Conservation (phyloP, 768 basidiomycete genomes). For the Rhizopogon sp. region DNA sequence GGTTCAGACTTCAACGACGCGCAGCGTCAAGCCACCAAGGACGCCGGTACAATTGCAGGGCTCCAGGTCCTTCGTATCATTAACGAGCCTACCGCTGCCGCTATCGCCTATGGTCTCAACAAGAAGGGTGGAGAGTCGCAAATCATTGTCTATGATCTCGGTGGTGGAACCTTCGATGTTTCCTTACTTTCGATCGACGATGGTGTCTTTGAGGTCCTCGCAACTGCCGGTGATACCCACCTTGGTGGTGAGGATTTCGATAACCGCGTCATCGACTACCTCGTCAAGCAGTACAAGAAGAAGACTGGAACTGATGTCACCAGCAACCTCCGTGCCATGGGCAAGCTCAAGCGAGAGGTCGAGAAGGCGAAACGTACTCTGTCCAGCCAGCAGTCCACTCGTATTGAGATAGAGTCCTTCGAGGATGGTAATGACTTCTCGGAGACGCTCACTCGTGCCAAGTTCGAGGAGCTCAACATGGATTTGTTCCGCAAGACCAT, state of each 20-base stretch:
- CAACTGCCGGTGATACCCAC: conserved; percentile 92
- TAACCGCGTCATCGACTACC: conserved; percentile 87
- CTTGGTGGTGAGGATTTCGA: conserved; percentile 97
- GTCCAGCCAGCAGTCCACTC: conserved; percentile 83
- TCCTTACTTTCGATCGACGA: conserved; percentile 94
- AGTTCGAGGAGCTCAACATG: conserved; percentile 98
- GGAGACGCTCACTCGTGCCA: conserved; percentile 95
- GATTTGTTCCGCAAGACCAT: conserved; percentile 99
- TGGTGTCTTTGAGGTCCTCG: conserved; percentile 86
- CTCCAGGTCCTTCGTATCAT: conserved; percentile 95
- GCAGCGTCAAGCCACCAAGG: conserved; percentile 98
- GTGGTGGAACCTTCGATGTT: conserved; percentile 98
- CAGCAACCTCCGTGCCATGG: conserved; percentile 76
- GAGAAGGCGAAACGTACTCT: conserved; percentile 95
- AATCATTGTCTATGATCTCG: conserved; percentile 97
- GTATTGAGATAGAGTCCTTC: conserved; percentile 94
- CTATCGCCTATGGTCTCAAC: conserved; percentile 97
- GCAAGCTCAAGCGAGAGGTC: conserved; percentile 90
- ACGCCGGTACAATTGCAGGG: conserved; percentile 93
- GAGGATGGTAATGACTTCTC: conserved; percentile 96
- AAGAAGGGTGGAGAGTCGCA: conserved; percentile 92
- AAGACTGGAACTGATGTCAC: conserved; percentile 83
- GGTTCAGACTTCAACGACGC: conserved; percentile 91
- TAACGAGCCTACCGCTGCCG: conserved; percentile 96
- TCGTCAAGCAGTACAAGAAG: conserved; percentile 88